phyloP scores from a whole-genome alignment of 2,329 filamentous ascomycete species.

The Colletotrichum tofieldiae region DNA sequence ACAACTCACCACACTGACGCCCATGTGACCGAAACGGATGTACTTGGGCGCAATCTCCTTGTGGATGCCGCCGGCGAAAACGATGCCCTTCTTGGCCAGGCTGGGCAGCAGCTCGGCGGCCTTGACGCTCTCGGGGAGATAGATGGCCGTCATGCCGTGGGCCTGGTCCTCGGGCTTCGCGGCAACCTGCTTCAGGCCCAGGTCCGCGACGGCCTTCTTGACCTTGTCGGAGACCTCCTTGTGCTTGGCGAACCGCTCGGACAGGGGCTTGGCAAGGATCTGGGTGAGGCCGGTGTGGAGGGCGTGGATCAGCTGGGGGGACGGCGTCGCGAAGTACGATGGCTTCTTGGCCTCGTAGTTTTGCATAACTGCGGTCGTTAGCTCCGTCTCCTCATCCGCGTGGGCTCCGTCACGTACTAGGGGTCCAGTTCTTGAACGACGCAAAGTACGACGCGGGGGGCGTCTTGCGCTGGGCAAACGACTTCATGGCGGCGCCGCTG shows the following conservation, averaged over 20 bases:
- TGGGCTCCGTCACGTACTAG: conserved; percentile 70
- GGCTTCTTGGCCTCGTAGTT: conserved; percentile 99
- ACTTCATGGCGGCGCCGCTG: conserved; percentile 88
- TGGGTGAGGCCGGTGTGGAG: conserved; percentile 91
- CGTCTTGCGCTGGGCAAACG: conserved; percentile 84
- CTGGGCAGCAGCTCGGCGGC: conserved; percentile 88
- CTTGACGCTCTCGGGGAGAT: conserved; percentile 87
- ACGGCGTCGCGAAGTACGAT: conserved; percentile 97
- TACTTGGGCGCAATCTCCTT: conserved; percentile 96
- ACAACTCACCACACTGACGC: conserved; percentile 82
- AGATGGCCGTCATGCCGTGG: conserved; percentile 98
- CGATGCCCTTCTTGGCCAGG: conserved; percentile 87
- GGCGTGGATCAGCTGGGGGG: conserved; percentile 93
- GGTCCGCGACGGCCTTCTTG: conserved; percentile 84
- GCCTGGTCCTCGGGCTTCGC: conserved; percentile 90
- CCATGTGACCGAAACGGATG: conserved; percentile 98
- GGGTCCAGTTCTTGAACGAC: conserved; percentile 97
- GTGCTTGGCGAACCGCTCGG: conserved; percentile 88
- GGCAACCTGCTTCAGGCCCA: conserved; percentile 91
- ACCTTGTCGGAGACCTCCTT: conserved; percentile 84
- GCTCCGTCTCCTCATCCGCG: neutral
- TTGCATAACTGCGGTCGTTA: conserved; percentile 81
- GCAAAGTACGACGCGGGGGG: conserved; percentile 93
- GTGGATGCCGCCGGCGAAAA: conserved; percentile 96
- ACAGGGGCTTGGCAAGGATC: conserved; percentile 85